Conservation (phyloP, 2,329 filamentous ascomycete species). For the Colletotrichum sp. region DNA sequence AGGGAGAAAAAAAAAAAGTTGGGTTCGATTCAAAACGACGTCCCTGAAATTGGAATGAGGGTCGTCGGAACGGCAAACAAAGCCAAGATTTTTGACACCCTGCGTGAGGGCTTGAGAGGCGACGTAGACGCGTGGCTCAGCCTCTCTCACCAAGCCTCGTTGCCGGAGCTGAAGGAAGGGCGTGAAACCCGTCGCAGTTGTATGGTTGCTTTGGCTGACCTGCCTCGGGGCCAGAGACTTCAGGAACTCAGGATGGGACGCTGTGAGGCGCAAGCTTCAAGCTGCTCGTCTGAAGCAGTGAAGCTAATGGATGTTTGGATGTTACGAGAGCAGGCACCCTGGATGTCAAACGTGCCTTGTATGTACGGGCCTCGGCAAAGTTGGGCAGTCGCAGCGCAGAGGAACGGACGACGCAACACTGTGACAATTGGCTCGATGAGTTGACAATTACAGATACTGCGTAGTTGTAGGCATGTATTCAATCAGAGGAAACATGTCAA, state of each 20-base stretch:
- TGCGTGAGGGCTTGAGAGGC: not conserved
- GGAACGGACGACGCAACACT: not conserved
- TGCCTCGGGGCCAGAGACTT: not conserved
- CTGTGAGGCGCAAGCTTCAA: not conserved
- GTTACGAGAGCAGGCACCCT: not conserved
- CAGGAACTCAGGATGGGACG: not conserved
- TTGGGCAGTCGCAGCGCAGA: not conserved
- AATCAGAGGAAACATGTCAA: not conserved
- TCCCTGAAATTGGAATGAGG: not conserved
- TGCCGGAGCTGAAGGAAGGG: not conserved
- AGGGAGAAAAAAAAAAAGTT: not conserved
- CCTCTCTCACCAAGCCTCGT: slow-evolving; percentile 14
- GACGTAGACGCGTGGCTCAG: slow-evolving; percentile 18
- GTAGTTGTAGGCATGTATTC: not conserved
- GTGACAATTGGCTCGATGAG: not conserved
- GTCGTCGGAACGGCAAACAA: not conserved
- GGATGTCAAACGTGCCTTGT: not conserved
- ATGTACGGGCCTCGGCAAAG: not conserved
- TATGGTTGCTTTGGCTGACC: not conserved
- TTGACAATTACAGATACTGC: not conserved
- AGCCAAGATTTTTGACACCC: not conserved
- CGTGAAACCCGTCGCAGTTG: not conserved
- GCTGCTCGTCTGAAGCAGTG: not conserved
- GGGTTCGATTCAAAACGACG: not conserved
- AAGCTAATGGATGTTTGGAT: not conserved